A percentile compares a stretch with the other conserved stretches of the same genome.
Conservation (phyloP, 1,139 yeast species). For the Protomyces arabidopsidicola region DNA sequence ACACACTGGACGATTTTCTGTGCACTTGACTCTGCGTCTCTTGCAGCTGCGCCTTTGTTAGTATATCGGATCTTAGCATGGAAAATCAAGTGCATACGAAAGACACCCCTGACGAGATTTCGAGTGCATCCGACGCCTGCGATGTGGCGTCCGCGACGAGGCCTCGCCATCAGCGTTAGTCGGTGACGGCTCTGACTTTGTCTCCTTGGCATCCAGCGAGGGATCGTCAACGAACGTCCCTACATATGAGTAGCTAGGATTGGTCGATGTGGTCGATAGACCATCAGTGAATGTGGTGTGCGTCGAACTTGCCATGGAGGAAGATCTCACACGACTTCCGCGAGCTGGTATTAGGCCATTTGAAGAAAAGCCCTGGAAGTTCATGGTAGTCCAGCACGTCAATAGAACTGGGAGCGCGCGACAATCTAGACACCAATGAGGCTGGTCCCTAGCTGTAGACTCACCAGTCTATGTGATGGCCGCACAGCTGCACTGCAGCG, state of each 20-base stretch:
- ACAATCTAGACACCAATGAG: too few relatives aligned
- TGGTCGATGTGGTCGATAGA: neutral
- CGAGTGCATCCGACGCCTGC: slow-evolving; percentile 32
- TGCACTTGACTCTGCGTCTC: slow-evolving; percentile 48
- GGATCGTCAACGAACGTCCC: neutral
- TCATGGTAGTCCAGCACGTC: too few relatives aligned
- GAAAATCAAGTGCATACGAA: too few relatives aligned
- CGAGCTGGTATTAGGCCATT: too few relatives aligned
- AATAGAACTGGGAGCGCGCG: too few relatives aligned
- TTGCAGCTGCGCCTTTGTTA: slow-evolving; percentile 41
- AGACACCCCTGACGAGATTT: slow-evolving; percentile 42
- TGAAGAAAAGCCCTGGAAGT: too few relatives aligned
- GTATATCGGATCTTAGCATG: too few relatives aligned
- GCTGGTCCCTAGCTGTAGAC: too few relatives aligned
- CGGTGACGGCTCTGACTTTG: too few relatives aligned
- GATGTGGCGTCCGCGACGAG: slow-evolving; percentile 1
- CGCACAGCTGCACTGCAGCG: too few relatives aligned
- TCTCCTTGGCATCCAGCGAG: neutral
- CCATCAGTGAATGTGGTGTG: neutral
- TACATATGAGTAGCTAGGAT: neutral
- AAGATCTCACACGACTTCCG: neutral
- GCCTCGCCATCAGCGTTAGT: too few relatives aligned
- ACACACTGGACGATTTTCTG: slow-evolving; percentile 44
- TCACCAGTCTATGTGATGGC: too few relatives aligned
- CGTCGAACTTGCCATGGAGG: neutral